phyloP scores from a whole-genome alignment of 208 protist species.

The Jaenimonas drosophilae region DNA sequence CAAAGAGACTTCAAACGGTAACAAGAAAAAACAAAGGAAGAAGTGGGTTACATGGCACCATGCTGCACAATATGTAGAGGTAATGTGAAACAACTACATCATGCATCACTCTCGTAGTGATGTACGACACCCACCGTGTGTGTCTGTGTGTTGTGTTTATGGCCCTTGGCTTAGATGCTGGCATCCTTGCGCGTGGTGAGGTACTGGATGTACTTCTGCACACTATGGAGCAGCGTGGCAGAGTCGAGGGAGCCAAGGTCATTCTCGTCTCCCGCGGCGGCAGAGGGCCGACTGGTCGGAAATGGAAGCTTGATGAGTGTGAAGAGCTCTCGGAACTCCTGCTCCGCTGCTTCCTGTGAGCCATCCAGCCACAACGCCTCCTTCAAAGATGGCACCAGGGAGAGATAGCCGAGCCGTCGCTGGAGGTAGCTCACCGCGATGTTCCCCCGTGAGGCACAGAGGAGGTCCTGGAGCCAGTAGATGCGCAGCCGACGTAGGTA shows the following conservation, averaged over 20 bases:
- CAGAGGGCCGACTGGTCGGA: conserved; percentile 7
- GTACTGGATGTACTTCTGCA: too few relatives aligned
- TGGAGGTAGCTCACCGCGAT: conserved; percentile 49
- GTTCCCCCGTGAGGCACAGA: conserved; percentile 35
- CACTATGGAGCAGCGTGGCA: too few relatives aligned
- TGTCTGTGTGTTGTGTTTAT: too few relatives aligned
- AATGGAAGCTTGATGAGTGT: conserved; percentile 50
- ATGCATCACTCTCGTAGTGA: too few relatives aligned
- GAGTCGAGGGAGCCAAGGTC: too few relatives aligned
- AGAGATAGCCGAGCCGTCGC: conserved; percentile 48
- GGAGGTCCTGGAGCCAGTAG: conserved; percentile 49
- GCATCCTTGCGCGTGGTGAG: too few relatives aligned
- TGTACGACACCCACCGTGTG: too few relatives aligned
- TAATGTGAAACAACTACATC: not conserved
- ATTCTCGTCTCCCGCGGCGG: too few relatives aligned
- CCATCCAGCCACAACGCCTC: conserved; percentile 63
- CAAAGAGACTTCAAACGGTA: not conserved
- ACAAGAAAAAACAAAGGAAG: not conserved
- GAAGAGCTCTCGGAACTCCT: conserved; percentile 36
- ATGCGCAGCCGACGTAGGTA: conserved; percentile 69
- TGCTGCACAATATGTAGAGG: not conserved
- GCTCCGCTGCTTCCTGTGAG: conserved; percentile 19
- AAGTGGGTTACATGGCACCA: not conserved
- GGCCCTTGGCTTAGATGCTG: too few relatives aligned
- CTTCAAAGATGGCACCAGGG: conserved; percentile 8